Evolutionary conservation across 371 early-diverging fungal genomes (phyloP).

Genomic region (Capillidium rhysosporum): DNA sequence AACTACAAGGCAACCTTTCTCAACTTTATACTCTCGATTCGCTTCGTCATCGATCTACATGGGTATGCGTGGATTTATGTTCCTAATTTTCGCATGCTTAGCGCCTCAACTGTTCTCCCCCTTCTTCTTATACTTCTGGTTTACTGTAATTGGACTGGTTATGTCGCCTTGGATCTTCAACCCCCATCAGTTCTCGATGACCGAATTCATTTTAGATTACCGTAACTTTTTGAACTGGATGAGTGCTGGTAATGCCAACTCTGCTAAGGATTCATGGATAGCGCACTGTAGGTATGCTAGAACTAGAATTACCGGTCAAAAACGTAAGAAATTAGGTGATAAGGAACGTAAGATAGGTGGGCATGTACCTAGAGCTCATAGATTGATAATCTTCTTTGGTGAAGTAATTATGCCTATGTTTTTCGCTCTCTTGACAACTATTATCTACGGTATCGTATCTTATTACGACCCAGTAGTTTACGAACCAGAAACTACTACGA

Average conservation of each 20-base stretch:
- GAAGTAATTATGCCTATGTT: constrained; percentile 53
- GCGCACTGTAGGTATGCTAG: constrained; percentile 49
- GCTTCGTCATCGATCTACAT: constrained; percentile 58
- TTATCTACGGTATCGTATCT: constrained; percentile 15
- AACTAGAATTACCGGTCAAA: constrained; percentile 60
- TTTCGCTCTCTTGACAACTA: constrained; percentile 34
- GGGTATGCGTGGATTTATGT: constrained; percentile 45
- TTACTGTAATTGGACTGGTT: constrained; percentile 51
- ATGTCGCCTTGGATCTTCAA: constrained; percentile 70
- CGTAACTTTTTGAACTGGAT: constrained; percentile 63
- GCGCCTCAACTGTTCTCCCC: constrained; percentile 20
- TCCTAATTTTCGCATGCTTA: constrained; percentile 51
- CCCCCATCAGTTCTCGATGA: constrained; percentile 56
- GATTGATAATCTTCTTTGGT: constrained; percentile 45
- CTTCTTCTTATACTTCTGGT: constrained; percentile 60
- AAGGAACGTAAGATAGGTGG: constrained; percentile 26
- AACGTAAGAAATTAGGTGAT: constrained; percentile 43
- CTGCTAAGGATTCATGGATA: constrained; percentile 63
- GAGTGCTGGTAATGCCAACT: constrained; percentile 53
- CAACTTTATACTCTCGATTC: constrained; percentile 54
- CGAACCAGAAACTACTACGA: neutral
- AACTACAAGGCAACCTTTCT: constrained; percentile 58
- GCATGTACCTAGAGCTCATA: constrained; percentile 44
- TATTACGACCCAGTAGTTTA: constrained; percentile 2
- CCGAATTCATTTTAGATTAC: constrained; percentile 61